Base-by-base conservation (phyloP, 1,284 basidiomycete genomes). In the Takashimella koratensis region DNA sequence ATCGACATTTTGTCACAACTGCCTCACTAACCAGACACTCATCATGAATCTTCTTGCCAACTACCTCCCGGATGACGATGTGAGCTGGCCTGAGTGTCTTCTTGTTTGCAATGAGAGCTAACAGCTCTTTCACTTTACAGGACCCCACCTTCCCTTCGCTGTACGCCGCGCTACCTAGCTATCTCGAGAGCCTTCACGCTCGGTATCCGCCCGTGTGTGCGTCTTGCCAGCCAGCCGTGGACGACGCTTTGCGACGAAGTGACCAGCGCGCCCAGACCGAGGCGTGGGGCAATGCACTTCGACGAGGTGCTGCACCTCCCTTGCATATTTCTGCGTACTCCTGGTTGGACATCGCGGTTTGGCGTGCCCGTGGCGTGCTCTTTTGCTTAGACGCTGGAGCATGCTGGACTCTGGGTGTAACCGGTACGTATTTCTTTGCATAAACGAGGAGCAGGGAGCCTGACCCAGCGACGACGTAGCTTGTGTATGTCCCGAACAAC, bases 1-100 rank as follows among this genome's bases (percentile, higher is more conserved):
- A 10, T 67, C 70, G 2, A 80, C 84, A 3, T 93, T 94, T 78
- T 96, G 92, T 71, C 84, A 86, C 60, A 83, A 82, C 11, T 95
- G 92, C 70, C 83, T 87, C 58, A 88, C 88, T n/a, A 95, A 95
- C 74, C 89, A 95, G 68, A 86, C 84, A 74, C 81, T 96, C 25
- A 79, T 91, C 49, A 79, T 90, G 58, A 89, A 92, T 70, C 80
- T 96, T 50, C 77, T 95, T 24, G 88, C 90, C 4, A 91, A 88
- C 62, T 96, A 94, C 69, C 81, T 94, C 0, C 90, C 91, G 2
- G 46, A 76, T 78, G 53, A 82, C 79, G 16, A 79, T 80, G 67
- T 88, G 83, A 68, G 45, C 48, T 4, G 46, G 21, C 26, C 23
- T 47, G 20, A 47, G 36, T 47, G 11, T 40, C 27, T 24, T 10